Evolutionary conservation across 164 flowering plant species (phyloP).

Genomic region (Buxus sempervirens): DNA sequence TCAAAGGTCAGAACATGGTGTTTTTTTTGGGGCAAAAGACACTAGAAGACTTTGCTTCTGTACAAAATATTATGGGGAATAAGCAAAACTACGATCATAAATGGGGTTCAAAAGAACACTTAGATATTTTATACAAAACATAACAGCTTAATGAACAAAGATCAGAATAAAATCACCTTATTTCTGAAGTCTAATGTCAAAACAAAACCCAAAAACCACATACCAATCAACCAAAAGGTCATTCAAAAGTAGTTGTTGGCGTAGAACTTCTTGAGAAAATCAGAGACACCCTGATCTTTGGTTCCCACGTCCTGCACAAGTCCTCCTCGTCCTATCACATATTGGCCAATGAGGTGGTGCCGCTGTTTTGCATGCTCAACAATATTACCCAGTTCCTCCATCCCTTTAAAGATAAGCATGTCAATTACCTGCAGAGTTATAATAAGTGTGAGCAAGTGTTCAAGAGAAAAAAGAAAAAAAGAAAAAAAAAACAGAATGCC

Average conservation of each 20-base stretch:
- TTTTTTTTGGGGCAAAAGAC: no score
- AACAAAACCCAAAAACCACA: no score
- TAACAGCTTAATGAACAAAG: background rate
- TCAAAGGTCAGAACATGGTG: no score
- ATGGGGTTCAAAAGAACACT: background rate
- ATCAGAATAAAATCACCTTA: background rate
- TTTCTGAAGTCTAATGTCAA: background rate
- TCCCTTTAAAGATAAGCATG: conserved; percentile 82
- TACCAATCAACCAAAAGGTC: background rate
- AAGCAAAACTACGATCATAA: no score
- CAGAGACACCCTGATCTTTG: conserved; percentile 57
- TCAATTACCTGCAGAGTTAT: conserved; percentile 66
- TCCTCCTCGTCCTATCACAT: conserved; percentile 60
- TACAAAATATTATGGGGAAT: no score
- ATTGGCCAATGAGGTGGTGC: conserved; percentile 90
- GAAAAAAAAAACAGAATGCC: background rate
- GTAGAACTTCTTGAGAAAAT: conserved; percentile 77
- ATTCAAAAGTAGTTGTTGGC: conserved; percentile 56
- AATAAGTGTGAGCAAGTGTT: background rate
- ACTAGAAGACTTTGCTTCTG: no score
- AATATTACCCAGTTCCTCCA: conserved; percentile 72
- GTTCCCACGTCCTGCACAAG: conserved; percentile 51
- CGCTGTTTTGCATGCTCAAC: conserved; percentile 86
- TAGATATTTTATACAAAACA: background rate
- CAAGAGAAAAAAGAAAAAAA: background rate